These are phyloP conservation scores for Aspergillus aculeatus DNA, from an alignment of 2,329 filamentous ascomycete species.

Conservation along the genomic window DNA sequence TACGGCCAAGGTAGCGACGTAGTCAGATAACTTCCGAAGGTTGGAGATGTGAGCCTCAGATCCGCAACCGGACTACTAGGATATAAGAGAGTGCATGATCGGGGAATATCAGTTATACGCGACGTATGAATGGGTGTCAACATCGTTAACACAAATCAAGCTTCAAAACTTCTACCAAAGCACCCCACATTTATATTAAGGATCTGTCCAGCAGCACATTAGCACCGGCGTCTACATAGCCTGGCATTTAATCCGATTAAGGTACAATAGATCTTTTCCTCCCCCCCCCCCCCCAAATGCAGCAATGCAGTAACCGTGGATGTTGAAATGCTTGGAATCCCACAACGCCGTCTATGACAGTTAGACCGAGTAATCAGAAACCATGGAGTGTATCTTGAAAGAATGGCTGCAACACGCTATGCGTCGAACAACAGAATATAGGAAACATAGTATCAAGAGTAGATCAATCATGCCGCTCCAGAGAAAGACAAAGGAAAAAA, in stretches of 20 bases:
- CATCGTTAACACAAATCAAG: neutral
- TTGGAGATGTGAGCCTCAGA: too few species aligned
- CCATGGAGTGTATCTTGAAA: slow-evolving; percentile 8
- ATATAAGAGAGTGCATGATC: too few species aligned
- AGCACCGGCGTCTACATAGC: neutral
- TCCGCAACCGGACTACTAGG: neutral
- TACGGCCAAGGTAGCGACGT: too few species aligned
- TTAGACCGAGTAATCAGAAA: slow-evolving; percentile 7
- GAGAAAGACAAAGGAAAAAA: slow-evolving; percentile 1
- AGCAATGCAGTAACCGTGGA: slow-evolving; percentile 1
- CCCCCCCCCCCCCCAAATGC: neutral
- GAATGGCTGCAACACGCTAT: slow-evolving; percentile 15
- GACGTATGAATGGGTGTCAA: neutral
- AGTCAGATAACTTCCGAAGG: too few species aligned
- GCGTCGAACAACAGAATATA: slow-evolving; percentile 12
- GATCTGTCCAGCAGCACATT: neutral
- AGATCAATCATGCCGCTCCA: slow-evolving; percentile 1
- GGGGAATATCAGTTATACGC: too few species aligned
- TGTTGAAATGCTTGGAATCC: slow-evolving; percentile 11
- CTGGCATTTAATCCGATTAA: neutral
- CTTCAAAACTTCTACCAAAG: neutral
- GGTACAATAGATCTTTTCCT: neutral
- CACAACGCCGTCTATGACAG: slow-evolving; percentile 21
- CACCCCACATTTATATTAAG: neutral
- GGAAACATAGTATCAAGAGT: slow-evolving; percentile 2